These are phyloP conservation scores for Berberis vulgaris DNA, from an alignment of 164 flowering plant species.

Conservation along the genomic window DNA sequence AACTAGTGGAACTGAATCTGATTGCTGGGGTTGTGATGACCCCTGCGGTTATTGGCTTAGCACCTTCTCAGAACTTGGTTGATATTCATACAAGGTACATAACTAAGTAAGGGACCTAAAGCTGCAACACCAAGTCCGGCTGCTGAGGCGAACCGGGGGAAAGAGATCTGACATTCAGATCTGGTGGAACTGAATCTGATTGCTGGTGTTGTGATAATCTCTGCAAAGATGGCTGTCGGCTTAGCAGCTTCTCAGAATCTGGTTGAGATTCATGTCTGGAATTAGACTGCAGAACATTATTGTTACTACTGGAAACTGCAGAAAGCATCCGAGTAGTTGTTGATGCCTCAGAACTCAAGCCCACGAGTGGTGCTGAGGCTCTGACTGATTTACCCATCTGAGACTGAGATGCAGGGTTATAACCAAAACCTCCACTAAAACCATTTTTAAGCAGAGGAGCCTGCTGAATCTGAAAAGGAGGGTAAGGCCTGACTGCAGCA, in stretches of 20 bases:
- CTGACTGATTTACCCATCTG: conserved; percentile 16
- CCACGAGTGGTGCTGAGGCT: background rate
- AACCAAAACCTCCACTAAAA: conserved; percentile 10
- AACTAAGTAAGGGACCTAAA: no score
- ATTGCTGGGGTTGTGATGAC: conserved; percentile 21
- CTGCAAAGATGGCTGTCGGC: conserved; percentile 20
- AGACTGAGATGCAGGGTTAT: conserved; percentile 5
- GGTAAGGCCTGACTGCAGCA: conserved; percentile 8
- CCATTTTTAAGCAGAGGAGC: conserved; percentile 20
- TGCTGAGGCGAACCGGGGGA: conserved; percentile 17
- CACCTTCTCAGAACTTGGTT: conserved; percentile 5
- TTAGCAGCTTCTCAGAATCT: conserved; percentile 5
- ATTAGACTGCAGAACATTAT: conserved; percentile 11
- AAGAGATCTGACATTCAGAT: conserved; percentile 46
- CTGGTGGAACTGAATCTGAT: conserved; percentile 39
- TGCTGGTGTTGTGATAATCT: conserved; percentile 21
- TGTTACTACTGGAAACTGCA: conserved; percentile 17
- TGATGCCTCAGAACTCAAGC: conserved; percentile 5
- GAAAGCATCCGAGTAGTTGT: conserved; percentile 17
- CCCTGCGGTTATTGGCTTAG: conserved; percentile 17
- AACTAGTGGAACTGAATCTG: conserved; percentile 41
- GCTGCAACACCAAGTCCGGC: no score
- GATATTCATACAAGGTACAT: conserved; percentile 2
- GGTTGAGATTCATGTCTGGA: conserved; percentile 8
- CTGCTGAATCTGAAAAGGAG: conserved; percentile 20